Evolutionary conservation across 768 basidiomycete species (phyloP).

Genomic region (Phylloporus arenicola): DNA sequence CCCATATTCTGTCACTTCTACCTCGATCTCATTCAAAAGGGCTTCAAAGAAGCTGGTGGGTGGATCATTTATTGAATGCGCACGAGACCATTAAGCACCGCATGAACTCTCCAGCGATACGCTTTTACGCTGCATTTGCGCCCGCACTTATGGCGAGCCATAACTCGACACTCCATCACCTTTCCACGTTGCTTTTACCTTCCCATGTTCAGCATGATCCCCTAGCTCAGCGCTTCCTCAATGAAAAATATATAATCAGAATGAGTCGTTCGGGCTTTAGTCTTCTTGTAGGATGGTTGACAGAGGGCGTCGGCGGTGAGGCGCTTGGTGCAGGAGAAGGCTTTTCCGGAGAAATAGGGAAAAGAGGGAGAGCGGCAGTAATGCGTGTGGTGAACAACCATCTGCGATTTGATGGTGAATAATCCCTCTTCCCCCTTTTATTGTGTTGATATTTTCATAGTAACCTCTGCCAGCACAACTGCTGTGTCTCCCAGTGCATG

Average conservation of each 20-base stretch:
- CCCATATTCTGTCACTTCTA: conserved; percentile 98
- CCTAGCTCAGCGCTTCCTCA: conserved; percentile 76
- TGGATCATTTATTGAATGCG: conserved; percentile 5
- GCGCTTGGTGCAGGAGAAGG: conserved; percentile 75
- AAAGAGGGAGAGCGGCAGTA: conserved; percentile 81
- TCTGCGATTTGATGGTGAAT: conserved; percentile 80
- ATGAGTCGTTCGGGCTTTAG: conserved; percentile 92
- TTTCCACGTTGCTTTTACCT: conserved; percentile 76
- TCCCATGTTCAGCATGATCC: conserved; percentile 82
- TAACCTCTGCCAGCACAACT: conserved; percentile 65
- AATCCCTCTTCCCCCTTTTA: neutral
- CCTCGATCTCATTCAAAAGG: conserved; percentile 86
- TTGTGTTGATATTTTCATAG: conserved; percentile 36
- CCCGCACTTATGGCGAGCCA: conserved; percentile 62
- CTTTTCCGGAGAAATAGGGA: conserved; percentile 75
- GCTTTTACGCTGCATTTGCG: conserved; percentile 71
- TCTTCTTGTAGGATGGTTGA: conserved; percentile 92
- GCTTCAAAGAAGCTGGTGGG: conserved; percentile 86
- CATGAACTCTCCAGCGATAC: conserved; percentile 46
- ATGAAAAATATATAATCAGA: conserved; percentile 84
- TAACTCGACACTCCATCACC: conserved; percentile 62
- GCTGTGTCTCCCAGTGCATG: conserved; percentile 59
- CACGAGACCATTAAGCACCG: conserved; percentile 4
- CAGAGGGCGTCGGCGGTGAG: conserved; percentile 85
- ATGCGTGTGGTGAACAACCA: conserved; percentile 95